phyloP scores from a whole-genome alignment of 2,329 filamentous ascomycete genomes.

The Aureobasidium pullulans region DNA sequence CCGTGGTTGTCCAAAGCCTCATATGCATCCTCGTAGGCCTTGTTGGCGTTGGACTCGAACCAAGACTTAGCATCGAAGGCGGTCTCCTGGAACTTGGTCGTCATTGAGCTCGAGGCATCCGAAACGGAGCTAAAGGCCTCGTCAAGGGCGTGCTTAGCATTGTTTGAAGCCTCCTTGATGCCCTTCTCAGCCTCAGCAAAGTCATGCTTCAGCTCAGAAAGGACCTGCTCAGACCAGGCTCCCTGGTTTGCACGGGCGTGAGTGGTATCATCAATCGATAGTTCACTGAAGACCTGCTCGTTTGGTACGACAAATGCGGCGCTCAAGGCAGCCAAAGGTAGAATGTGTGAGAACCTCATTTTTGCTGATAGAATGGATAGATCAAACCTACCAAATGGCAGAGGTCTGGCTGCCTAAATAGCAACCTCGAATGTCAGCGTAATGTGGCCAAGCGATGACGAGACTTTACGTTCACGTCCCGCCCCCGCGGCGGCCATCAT shows the following conservation, averaged over 20 bases:
- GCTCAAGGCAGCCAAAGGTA: constrained; percentile 44
- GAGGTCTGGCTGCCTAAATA: constrained; percentile 14
- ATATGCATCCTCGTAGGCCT: constrained; percentile 27
- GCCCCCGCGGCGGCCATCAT: constrained; percentile 1
- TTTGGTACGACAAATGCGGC: constrained; percentile 49
- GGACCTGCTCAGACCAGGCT: constrained; percentile 23
- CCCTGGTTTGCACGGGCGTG: constrained; percentile 24
- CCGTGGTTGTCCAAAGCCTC: constrained; percentile 26
- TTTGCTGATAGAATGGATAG: constrained; percentile 15
- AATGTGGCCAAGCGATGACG: constrained; percentile 14
- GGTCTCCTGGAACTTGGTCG: constrained; percentile 35
- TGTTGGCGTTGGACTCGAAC: constrained; percentile 31
- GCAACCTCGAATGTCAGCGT: constrained; percentile 6
- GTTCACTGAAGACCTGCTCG: constrained; percentile 38
- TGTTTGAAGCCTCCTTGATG: constrained; percentile 19
- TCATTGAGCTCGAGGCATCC: constrained; percentile 31
- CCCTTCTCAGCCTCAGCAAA: constrained; percentile 21
- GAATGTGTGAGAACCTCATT: constrained; percentile 44
- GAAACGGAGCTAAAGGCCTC: constrained; percentile 34
- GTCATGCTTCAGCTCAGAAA: constrained; percentile 28
- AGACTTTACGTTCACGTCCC: constrained; percentile 4
- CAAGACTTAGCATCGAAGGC: constrained; percentile 42
- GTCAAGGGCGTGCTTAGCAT: constrained; percentile 35
- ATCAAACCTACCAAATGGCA: constrained; percentile 1
- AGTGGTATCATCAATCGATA: constrained; percentile 33